These are phyloP conservation scores for Curvularia sp. DNA, from an alignment of 2,329 filamentous ascomycete genomes.

Conservation along the genomic window DNA sequence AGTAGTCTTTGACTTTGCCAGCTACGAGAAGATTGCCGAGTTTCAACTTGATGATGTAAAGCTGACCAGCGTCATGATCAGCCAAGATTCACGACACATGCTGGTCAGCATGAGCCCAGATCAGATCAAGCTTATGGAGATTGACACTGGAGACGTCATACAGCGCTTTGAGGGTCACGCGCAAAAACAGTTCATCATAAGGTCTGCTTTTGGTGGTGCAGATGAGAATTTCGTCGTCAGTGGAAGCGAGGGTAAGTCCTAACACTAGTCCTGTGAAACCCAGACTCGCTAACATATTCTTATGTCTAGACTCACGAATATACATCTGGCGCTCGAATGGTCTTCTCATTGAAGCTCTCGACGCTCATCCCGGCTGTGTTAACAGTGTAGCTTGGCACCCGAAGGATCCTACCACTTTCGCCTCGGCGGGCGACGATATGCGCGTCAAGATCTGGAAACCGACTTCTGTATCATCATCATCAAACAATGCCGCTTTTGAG, in stretches of 20 bases:
- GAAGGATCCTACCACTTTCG: slow-evolving; percentile 80
- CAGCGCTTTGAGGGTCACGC: slow-evolving; percentile 77
- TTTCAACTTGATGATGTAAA: slow-evolving; percentile 72
- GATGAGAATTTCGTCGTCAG: slow-evolving; percentile 90
- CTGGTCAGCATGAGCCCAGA: slow-evolving; percentile 83
- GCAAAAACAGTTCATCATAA: slow-evolving; percentile 79
- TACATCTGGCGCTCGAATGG: slow-evolving; percentile 93
- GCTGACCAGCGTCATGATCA: slow-evolving; percentile 81
- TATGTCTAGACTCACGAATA: slow-evolving; percentile 66
- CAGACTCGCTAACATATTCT: slow-evolving; percentile 4
- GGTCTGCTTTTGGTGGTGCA: slow-evolving; percentile 84
- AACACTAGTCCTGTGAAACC: background rate
- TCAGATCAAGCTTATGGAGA: slow-evolving; percentile 78
- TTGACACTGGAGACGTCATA: slow-evolving; percentile 73
- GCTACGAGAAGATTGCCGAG: slow-evolving; percentile 76
- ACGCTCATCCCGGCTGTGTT: slow-evolving; percentile 78
- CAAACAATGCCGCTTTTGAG: slow-evolving; percentile 30
- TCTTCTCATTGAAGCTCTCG: slow-evolving; percentile 74
- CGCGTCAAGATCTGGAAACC: slow-evolving; percentile 77
- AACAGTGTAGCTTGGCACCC: slow-evolving; percentile 94
- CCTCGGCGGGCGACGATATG: slow-evolving; percentile 87
- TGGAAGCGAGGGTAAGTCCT: slow-evolving; percentile 79
- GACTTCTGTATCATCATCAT: slow-evolving; percentile 11
- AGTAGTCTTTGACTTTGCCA: slow-evolving; percentile 81
- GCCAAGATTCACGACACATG: slow-evolving; percentile 78